Evolutionary conservation across 352 stramenopile species (phyloP), one percentile per base, ranked within the genome.

Genomic region (Phytophthora crassamura): DNA sequence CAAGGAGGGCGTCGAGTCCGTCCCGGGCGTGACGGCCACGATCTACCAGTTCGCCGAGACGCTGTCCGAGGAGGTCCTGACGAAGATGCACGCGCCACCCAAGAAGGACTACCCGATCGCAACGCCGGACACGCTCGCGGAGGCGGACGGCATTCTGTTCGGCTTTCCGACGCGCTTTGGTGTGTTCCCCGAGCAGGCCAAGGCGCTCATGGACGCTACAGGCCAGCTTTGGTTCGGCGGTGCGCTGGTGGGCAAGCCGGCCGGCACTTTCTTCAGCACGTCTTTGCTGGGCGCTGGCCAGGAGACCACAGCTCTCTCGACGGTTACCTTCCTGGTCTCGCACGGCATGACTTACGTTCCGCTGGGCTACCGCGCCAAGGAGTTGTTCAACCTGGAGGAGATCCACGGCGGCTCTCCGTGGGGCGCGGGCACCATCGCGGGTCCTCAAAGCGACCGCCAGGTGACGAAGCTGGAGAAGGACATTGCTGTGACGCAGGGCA

Each of bases 71-170:
- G 58, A 65, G 45, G 32, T 65, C 11, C 33, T 65, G 20, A 54
- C 47, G 14, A 65, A 57, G 32, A 57, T 65, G 39, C 28, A 64
- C 56, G 56, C 56, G 5, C 45, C 56, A 1, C 34, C 56, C n/a
- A 64, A 64, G 45, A 16, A 25, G 9, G 47, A 59, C 47, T 32
- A 53, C 38, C 58, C 55, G 14, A 42, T 63, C 20, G 55, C 55
- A 33, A 50, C 47, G 6, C 58, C 58, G 9, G 10, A 59, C 10
- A 57, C 48, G 15, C 58, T 65, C 39, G 38, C 45, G 39, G 58
- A 65, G 39, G 58, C 58, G 1, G 58, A 65, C 32, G 58, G 58
- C 8, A 65, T 65, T n/a, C 47, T 65, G 7, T 42, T 65, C 30
- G 47, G 58, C 32, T 65, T 40, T 16, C 58, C 58, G 20, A 59